Base-by-base conservation (phyloP, 495 filamentous ascomycete species). In the Trichocladium antarcticum region DNA sequence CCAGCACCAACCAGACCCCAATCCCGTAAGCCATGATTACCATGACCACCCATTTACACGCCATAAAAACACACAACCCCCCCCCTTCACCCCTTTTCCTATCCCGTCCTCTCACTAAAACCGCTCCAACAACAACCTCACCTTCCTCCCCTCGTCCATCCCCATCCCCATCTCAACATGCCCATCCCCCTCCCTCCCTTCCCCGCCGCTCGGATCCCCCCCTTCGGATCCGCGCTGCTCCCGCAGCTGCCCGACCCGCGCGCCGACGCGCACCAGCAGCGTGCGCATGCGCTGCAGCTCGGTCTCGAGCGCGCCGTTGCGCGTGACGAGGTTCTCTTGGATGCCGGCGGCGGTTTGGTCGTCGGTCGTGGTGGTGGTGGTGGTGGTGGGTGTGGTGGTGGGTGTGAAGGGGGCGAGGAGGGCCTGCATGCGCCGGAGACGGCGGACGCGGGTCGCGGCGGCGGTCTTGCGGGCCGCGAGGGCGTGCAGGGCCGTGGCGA, bases 271-370 rank as follows among this genome's bases (percentile, higher is more conserved):
- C 16, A 81, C 79, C 37, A 84, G 78, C 49, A 94, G 67, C 61
- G 87, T 76, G 32, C 82, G 75, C 80, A 87, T 89, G 54, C 75
- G 80, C 57, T 84, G 78, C 53, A 94, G 58, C 64, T 93, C 87
- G 35, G 72, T 68, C 52, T 79, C 77, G 19, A 94, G 60, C 54
- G 82, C 79, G n/a, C 82, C 83, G 62, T 87, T 81, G 37, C 77
- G 75, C 12, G 78, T 84, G 9, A 87, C 74, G 15, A 94, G 67
- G 64, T 90, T 93, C 19, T 81, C 80, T 57, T 94, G 87, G 20
- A 94, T 76, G 38, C 71, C 73, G 58, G 4, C 76, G 37, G 71
- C 73, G 58, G 29, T 36, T 32, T 31, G 9, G 3, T 6, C 7
- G 2, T 14, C 38, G 3, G n/a, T n/a, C n/a, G n/a, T n/a, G n/a